A percentile compares a stretch with the other conserved stretches of the same genome.
Conservation (phyloP, 179 eudicot species). For the Vitellaria paradoxa region DNA sequence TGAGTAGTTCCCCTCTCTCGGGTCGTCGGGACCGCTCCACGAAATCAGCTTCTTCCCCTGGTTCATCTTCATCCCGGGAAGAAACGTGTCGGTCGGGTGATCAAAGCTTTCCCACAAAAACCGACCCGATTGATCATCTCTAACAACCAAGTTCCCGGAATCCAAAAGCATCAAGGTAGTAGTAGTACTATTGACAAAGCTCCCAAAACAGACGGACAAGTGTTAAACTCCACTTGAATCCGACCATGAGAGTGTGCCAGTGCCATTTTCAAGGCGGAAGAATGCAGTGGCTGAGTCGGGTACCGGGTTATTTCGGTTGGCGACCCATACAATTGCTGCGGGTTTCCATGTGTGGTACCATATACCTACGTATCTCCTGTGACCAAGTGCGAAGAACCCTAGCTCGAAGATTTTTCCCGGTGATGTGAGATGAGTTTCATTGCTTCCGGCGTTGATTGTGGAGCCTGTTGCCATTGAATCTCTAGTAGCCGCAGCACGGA, state of each 20-base stretch:
- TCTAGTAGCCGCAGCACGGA: background rate
- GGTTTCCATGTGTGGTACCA: constrained; percentile 20
- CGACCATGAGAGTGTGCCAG: background rate
- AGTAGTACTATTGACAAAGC: background rate
- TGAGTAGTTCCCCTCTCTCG: constrained; percentile 12
- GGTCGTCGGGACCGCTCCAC: constrained; percentile 17
- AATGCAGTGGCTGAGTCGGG: background rate
- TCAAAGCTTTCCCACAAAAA: constrained; percentile 22
- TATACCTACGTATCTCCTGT: constrained; percentile 15
- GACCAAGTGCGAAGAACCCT: constrained; percentile 13
- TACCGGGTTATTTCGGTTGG: constrained; percentile 20
- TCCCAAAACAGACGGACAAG: background rate
- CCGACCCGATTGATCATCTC: background rate
- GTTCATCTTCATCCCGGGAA: constrained; percentile 32
- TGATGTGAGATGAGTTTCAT: constrained; percentile 10
- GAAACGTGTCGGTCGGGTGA: constrained; percentile 23
- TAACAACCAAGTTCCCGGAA: constrained; percentile 22
- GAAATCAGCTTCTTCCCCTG: constrained; percentile 9
- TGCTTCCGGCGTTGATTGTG: background rate
- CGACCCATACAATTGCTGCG: constrained; percentile 24
- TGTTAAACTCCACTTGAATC: too few species aligned
- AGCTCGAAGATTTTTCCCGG: constrained; percentile 16
- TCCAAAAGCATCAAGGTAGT: constrained; percentile 12
- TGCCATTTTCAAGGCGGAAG: constrained; percentile 10
- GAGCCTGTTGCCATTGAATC: background rate